Evolutionary conservation across 495 filamentous ascomycete genomes (phyloP).

Genomic region (Hyaloscypha bicolor): DNA sequence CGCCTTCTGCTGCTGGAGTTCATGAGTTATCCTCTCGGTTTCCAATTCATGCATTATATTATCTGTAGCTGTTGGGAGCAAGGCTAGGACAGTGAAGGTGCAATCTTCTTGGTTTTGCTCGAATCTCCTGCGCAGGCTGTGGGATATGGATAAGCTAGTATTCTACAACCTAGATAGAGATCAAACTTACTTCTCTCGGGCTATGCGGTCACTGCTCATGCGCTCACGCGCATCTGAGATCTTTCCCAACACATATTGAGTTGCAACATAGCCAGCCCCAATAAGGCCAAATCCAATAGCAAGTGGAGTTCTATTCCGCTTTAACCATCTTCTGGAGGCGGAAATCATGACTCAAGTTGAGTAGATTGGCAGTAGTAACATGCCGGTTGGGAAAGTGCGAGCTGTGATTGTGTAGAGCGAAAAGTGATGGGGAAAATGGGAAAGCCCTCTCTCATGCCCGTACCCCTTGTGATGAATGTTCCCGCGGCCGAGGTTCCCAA

Average conservation of each 20-base stretch:
- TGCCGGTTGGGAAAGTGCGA: conserved; percentile 18
- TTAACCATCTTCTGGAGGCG: conserved; percentile 83
- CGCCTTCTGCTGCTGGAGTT: conserved; percentile 92
- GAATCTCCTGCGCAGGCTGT: conserved; percentile 88
- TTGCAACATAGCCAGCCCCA: conserved; percentile 89
- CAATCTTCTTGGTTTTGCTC: conserved; percentile 99
- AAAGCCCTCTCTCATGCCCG: neutral
- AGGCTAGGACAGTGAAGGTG: conserved; percentile 94
- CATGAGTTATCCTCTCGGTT: conserved; percentile 85
- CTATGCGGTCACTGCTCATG: conserved; percentile 92
- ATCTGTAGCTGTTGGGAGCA: conserved; percentile 86
- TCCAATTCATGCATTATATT: conserved; percentile 86
- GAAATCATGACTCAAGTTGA: conserved; percentile 64
- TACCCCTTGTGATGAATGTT: neutral
- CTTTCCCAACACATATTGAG: conserved; percentile 88
- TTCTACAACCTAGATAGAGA: neutral
- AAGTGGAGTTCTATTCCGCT: conserved; percentile 86
- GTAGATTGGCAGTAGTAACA: conserved; percentile 14
- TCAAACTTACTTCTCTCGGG: conserved; percentile 85
- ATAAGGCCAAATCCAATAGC: conserved; percentile 84
- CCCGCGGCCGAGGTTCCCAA: neutral
- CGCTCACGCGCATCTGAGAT: conserved; percentile 90
- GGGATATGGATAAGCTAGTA: conserved; percentile 4
- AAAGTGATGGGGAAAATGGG: neutral
- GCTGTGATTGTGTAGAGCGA: neutral